phyloP scores from a whole-genome alignment of 345 rosid species.

The Pelargonium nanum region DNA sequence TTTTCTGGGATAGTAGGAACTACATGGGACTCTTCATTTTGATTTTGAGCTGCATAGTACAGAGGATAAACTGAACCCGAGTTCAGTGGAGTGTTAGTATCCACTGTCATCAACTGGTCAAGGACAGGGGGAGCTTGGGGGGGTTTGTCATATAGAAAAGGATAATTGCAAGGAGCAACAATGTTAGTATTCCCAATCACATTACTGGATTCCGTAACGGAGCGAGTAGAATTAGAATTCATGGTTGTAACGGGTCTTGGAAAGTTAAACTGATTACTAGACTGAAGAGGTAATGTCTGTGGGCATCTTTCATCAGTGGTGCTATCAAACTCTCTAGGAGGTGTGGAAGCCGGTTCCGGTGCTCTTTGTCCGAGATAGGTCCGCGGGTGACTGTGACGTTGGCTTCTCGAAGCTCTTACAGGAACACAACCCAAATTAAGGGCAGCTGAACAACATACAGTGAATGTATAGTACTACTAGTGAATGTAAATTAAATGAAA shows the following conservation, averaged over 20 bases:
- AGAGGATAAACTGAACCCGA: conserved; percentile 62
- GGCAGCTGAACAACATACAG: conserved; percentile 48
- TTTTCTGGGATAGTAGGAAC: conserved; percentile 29
- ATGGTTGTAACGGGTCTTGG: conserved; percentile 19
- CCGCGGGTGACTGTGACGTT: conserved; percentile 77
- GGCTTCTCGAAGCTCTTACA: conserved; percentile 93
- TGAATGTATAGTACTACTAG: background rate
- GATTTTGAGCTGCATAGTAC: conserved; percentile 45
- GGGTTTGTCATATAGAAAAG: conserved; percentile 28
- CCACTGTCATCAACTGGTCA: conserved; percentile 26
- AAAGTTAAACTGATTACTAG: conserved; percentile 23
- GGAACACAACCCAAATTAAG: conserved; percentile 87
- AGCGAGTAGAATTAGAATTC: conserved; percentile 13
- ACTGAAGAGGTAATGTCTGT: conserved; percentile 17
- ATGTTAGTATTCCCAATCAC: conserved; percentile 21
- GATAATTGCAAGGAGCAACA: conserved; percentile 28
- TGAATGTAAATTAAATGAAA: background rate
- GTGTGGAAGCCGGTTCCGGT: conserved; percentile 37
- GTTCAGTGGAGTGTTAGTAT: conserved; percentile 21
- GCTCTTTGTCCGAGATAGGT: conserved; percentile 62
- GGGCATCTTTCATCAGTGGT: conserved; percentile 25
- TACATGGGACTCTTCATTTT: conserved; percentile 23
- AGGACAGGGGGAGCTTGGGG: conserved; percentile 9
- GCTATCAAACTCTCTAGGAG: conserved; percentile 25
- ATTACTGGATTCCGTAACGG: conserved; percentile 16